phyloP scores from a whole-genome alignment of 495 filamentous ascomycete species.

The Neurospora cerealis region DNA sequence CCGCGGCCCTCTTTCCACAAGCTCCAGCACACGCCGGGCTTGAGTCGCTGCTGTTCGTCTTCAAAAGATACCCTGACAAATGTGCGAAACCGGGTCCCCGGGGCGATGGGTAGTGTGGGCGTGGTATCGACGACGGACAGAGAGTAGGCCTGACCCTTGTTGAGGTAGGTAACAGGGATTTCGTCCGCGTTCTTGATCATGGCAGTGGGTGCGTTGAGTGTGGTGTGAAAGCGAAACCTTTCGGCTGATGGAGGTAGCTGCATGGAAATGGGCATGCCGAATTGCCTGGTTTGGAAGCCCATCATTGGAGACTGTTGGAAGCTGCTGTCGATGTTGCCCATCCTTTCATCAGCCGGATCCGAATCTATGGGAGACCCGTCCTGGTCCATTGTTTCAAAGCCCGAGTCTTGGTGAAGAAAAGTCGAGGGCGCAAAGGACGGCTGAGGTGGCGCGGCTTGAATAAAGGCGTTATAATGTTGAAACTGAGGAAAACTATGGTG shows the following conservation, averaged over 20 bases:
- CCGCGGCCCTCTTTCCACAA: conserved; percentile 93
- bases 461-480: conserved; percentile 64
- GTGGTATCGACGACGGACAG: conserved; percentile 67
- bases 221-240: conserved; percentile 86
- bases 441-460: conserved; percentile 45
- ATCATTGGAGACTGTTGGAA: conserved; percentile 43
- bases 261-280: conserved; percentile 31
- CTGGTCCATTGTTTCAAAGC: conserved; percentile 68
- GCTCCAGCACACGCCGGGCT: conserved; percentile 80
- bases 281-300: conserved; percentile 27
- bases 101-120: conserved; percentile 25
- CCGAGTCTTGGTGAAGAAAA: conserved; percentile 66
- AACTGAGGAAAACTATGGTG: conserved; percentile 54
- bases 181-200: conserved; percentile 84
- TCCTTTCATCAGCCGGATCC: conserved; percentile 33
- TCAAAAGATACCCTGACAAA: conserved; percentile 90
- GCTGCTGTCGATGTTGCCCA: conserved; percentile 38
- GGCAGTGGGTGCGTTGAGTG: conserved; percentile 88
- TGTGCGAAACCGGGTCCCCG: conserved; percentile 63
- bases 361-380: conserved; percentile 54
- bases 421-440: conserved; percentile 66
- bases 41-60: conserved; percentile 77
- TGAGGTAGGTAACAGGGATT: conserved; percentile 90
- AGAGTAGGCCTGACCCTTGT: conserved; percentile 90
- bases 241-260: conserved; percentile 33